Percentiles rank a stretch among this genome's conserved stretches.
Evolutionary conservation across 2,329 filamentous ascomycete species (phyloP).

Genomic region (Talaromyces sp.): DNA sequence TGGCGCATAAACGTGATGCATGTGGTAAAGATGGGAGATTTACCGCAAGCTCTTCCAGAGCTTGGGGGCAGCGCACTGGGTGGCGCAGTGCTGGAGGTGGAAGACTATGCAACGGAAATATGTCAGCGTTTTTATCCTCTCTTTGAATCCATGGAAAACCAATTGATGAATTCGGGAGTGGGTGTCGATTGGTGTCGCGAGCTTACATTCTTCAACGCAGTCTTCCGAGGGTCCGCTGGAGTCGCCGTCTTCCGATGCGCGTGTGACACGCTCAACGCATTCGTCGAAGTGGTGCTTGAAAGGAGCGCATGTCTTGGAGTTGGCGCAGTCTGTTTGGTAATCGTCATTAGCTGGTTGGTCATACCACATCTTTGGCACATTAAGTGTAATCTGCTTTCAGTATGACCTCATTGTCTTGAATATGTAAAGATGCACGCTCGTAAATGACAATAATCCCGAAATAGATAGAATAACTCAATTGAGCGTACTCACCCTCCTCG

Average conservation of each 20-base stretch:
- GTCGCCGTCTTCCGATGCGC: slow-evolving; percentile 64
- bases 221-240: slow-evolving; percentile 79
- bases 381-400: background rate
- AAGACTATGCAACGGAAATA: slow-evolving; percentile 66
- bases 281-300: slow-evolving; percentile 98
- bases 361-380: background rate
- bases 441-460: too few relatives aligned
- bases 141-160: too few relatives aligned
- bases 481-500: slow-evolving; percentile 75
- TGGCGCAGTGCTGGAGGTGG: slow-evolving; percentile 96
- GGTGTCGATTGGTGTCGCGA: background rate
- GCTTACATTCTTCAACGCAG: slow-evolving; percentile 98
- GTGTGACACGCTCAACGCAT: slow-evolving; percentile 90
- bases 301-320: slow-evolving; percentile 78
- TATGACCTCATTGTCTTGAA: slow-evolving; percentile 4
- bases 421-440: background rate
- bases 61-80: slow-evolving; percentile 90
- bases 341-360: background rate
- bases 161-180: background rate
- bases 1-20: slow-evolving; percentile 2
- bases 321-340: slow-evolving; percentile 70
- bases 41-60: slow-evolving; percentile 93
- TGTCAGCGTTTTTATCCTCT: background rate
- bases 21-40: slow-evolving; percentile 6
- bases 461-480: background rate